Base-by-base conservation (phyloP, 2,329 filamentous ascomycete genomes). In the Pseudocercospora vitis region DNA sequence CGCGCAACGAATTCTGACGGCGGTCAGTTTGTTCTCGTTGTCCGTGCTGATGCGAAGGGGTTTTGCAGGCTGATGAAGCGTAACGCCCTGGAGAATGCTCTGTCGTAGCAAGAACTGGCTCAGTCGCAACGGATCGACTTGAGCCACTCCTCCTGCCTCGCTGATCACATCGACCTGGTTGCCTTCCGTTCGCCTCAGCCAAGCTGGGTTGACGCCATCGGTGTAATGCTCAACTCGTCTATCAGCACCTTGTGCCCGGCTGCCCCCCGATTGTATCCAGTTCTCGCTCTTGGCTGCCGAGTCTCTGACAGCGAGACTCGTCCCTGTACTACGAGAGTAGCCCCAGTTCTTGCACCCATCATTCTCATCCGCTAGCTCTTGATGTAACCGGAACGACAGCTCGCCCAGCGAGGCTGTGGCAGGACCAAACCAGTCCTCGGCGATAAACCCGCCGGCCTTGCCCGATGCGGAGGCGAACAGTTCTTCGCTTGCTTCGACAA, bases 381-480 rank as follows among this genome's bases (percentile, higher is more conserved):
- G 76, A 70, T 92, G 88, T 48, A 90, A 77, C 3, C 78, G 77
- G 65, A 88, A 92, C 33, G 85, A 88, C 9, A 91, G 75, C 0
- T 77, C 78, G 6, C 83, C 88, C 1, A 91, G 76, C 0, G 77
- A 73, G 0, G 81, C 75, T 4, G 82, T 73, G 3, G 60, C 57
- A 7, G 64, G 62, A 1, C 57, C 64, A 19, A 67, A 69, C 65
- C 87, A 91, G 68, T 91, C 85, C 28, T 76, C 77, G 0, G 87
- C 87, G 7, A 91, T 66, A 64, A 91, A 92, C 0, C 88, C 88
- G 14, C 80, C 89, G 0, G 87, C 86, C 60, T 81, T 84, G 1
- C 88, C 87, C 2, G 86, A 91, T 0, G 88, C 87, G 24, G 85
- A 88, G 8, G 82, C 79, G 70, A 91, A 89, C 26, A 91, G 77